Percentiles rank a stretch among this genome's conserved stretches.
Evolutionary conservation across 768 basidiomycete species (phyloP).

Genomic region (Xanthoconium purpureum): DNA sequence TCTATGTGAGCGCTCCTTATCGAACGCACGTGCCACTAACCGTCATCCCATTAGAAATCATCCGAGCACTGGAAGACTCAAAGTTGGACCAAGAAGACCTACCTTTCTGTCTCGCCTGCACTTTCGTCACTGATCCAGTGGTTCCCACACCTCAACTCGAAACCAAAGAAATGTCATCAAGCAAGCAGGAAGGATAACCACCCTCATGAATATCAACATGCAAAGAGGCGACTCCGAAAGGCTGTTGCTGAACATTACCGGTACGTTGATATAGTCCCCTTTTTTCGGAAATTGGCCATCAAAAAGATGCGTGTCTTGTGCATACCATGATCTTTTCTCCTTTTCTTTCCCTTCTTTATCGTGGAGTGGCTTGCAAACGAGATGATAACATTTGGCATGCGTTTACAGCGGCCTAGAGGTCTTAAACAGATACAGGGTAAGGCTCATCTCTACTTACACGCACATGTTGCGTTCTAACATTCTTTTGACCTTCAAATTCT

Average conservation of each 20-base stretch:
- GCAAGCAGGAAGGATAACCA: constrained; percentile 28
- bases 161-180: background rate
- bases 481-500: background rate
- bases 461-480: background rate
- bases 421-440: constrained; percentile 84
- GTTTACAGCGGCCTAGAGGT: constrained; percentile 66
- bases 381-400: constrained; percentile 8
- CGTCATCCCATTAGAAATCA: constrained; percentile 9
- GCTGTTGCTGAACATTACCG: constrained; percentile 84
- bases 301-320: background rate
- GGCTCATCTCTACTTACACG: background rate
- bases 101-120: background rate
- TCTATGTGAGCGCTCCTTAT: constrained; percentile 43
- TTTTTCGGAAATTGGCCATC: background rate
- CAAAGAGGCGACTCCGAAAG: constrained; percentile 79
- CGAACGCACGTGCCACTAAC: background rate
- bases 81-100: constrained; percentile 11
- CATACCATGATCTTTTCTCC: background rate
- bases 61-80: constrained; percentile 2
- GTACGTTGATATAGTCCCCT: constrained; percentile 31
- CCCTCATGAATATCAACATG: constrained; percentile 76
- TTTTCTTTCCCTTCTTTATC: background rate
- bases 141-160: background rate
- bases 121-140: constrained; percentile 1
- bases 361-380: background rate